Base-by-base conservation (phyloP, 768 basidiomycete genomes). In the Trametes villosa region DNA sequence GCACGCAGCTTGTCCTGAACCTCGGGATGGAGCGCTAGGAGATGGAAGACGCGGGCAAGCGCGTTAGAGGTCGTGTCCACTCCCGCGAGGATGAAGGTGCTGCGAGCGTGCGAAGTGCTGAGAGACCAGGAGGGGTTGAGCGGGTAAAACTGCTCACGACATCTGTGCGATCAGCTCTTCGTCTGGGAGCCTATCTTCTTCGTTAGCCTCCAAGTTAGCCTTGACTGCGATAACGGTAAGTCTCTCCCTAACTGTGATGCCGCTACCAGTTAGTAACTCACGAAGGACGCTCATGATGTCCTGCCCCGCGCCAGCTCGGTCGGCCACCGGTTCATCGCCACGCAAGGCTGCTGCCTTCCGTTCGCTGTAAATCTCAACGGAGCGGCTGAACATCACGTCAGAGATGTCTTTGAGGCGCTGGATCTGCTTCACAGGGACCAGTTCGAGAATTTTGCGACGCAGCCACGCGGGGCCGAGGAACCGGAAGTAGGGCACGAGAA, bases 351-450 rank as follows among this genome's bases (percentile, higher is more conserved):
- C 52, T 58, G n/a, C n/a, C 55, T 76, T 72, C 64, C 79, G 80
- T 51, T 72, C 67, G 47, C 72, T 62, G 52, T 81, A 69, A 41
- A 84, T 81, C 4, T 68, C 67, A 31, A 65, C 60, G 2, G 81
- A 79, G 7, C 76, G 76, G 38, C 72, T 63, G 47, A 81, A 71
- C 79, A 84, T 79, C 5, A 77, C 70, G 65, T 83, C 83, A 18
- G 78, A 73, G 66, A 83, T 81, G 4, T 71, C 65, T 60, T 77
- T 77, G 22, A 82, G 69, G 49, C 74, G 76, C 52, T 78, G 78
- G 17, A 83, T 68, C 1, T 71, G 71, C 38, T 65, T 57, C 58
- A 75, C 66, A 0, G 81, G 82, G 1, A 71, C 72, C 65, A 70
- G 70, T 31, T 79, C 77, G 8, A 81, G 77, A 36, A 83, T 29